A percentile compares a stretch with the other conserved stretches of the same genome.
Conservation (phyloP, 1,284 basidiomycete species). For the Apiotrichum domesticum region DNA sequence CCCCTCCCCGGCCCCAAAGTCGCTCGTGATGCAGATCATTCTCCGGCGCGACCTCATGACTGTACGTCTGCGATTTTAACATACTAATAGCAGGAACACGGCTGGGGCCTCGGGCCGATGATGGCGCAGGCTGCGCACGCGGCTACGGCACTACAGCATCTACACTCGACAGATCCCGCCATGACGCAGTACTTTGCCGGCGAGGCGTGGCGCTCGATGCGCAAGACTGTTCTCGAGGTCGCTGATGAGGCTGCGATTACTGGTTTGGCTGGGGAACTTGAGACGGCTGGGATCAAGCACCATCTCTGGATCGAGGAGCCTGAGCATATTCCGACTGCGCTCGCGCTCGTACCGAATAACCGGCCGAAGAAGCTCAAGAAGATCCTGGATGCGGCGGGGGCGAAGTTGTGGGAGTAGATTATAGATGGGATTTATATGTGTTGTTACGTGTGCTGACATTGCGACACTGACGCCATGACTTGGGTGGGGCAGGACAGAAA, state of each 20-base stretch:
- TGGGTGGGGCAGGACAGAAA: no score
- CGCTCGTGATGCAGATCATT: conserved; percentile 47
- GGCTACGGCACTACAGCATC: conserved; percentile 45
- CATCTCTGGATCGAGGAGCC: conserved; percentile 52
- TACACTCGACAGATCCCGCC: conserved; percentile 27
- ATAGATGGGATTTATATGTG: no score
- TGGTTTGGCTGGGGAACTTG: conserved; percentile 34
- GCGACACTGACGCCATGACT: no score
- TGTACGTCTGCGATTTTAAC: conserved; percentile 18
- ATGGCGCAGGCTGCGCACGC: conserved; percentile 52
- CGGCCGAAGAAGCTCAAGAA: conserved; percentile 48
- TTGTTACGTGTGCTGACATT: no score
- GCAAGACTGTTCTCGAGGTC: conserved; percentile 42
- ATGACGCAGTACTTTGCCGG: conserved; percentile 38
- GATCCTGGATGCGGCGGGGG: conserved; percentile 43
- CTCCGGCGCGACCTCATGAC: conserved; percentile 40
- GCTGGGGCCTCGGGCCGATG: conserved; percentile 50
- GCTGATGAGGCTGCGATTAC: conserved; percentile 33
- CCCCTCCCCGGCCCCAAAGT: conserved; percentile 12
- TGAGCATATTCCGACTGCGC: conserved; percentile 49
- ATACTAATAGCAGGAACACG: conserved; percentile 21
- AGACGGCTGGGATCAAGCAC: conserved; percentile 34
- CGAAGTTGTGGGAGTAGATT: conserved; percentile 33
- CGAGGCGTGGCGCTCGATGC: conserved; percentile 38
- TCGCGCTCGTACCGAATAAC: conserved; percentile 51